phyloP scores from a whole-genome alignment of 1,139 yeast genomes.

The Scheffersomyces titani region DNA sequence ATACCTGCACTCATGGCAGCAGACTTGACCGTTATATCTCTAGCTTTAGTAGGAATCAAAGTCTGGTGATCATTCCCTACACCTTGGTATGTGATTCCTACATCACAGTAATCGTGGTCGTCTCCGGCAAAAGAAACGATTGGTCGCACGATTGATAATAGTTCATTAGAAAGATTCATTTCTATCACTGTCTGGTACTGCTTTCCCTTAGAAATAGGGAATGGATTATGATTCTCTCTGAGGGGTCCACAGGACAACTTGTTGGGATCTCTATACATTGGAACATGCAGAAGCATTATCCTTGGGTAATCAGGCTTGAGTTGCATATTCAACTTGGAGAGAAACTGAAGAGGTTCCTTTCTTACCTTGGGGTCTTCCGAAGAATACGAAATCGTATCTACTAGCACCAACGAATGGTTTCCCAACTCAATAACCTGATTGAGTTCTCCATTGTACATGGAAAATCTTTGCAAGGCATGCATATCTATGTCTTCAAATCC shows the following conservation, averaged over 20 bases:
- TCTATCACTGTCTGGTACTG: conserved; percentile 81
- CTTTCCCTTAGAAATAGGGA: conserved; percentile 70
- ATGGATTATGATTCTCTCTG: conserved; percentile 55
- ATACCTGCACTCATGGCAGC: conserved; percentile 95
- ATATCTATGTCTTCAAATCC: conserved; percentile 77
- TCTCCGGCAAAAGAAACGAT: conserved; percentile 82
- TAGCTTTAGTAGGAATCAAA: conserved; percentile 30
- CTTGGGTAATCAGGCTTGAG: conserved; percentile 52
- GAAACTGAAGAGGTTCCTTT: conserved; percentile 25
- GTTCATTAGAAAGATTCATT: conserved; percentile 53
- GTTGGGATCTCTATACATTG: conserved; percentile 60
- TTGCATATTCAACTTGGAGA: conserved; percentile 19
- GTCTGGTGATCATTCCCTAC: conserved; percentile 23
- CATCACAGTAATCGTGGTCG: conserved; percentile 93
- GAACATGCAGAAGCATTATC: conserved; percentile 77
- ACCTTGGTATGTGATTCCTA: conserved; percentile 52
- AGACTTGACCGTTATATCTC: conserved; percentile 85
- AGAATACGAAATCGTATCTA: conserved; percentile 83
- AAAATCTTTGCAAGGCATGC: conserved; percentile 60
- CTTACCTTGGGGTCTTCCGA: conserved; percentile 30
- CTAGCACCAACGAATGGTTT: conserved; percentile 71
- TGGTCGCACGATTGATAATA: conserved; percentile 63
- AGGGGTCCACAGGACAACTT: conserved; percentile 63
- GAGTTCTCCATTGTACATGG: conserved; percentile 70
- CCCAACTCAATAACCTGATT: conserved; percentile 59